Base-by-base conservation (phyloP, 129 eudicot species). In the Saussurea involucrata region DNA sequence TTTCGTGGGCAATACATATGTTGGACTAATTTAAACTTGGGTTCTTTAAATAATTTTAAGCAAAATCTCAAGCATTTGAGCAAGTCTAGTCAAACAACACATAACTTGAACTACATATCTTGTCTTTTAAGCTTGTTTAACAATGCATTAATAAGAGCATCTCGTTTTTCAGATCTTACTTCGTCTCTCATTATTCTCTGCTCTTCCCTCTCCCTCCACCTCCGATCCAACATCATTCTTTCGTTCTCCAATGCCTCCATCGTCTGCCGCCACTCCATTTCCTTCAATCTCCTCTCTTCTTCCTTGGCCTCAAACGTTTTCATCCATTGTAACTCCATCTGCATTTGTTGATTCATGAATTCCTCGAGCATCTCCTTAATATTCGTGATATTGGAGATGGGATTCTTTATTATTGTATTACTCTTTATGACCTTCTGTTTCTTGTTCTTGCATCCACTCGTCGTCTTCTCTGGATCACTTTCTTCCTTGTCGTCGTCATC, bases 141-240 rank as follows among this genome's bases (percentile, higher is more conserved):
- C 22, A 92, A 82, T 11, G 82, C 83, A 55, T 80, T 85, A 24
- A 92, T 73, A 75, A 92, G 89, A 17, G 95, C 91, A 79, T 92
- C 97, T 33, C 89, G 81, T 46, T 87, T 92, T 71, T 92, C 86
- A 72, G 95, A 86, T 72, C 96, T 83, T 58, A 84, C 87, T 78
- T 92, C 98, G 71, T 92, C 98, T 34, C 90, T 85, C 61, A 72
- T 77, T 71, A 77, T 86, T 76, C 90, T 80, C 71, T 88, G 96
- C 36, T 92, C 98, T 55, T 90, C 94, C 72, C 86, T 76, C 77
- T 92, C 96, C 55, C 94, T 83, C 96, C 96, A 88, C 66, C 86
- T 83, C 65, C 78, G 78, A 28, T 92, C 96, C 85, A 86, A 82
- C 88, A 88, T 78, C 6, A 86, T 68, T 85, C 95, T 77, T 79